phyloP scores from a whole-genome alignment of 306 rosid genomes.

The Amphicarpaea edgeworthii region DNA sequence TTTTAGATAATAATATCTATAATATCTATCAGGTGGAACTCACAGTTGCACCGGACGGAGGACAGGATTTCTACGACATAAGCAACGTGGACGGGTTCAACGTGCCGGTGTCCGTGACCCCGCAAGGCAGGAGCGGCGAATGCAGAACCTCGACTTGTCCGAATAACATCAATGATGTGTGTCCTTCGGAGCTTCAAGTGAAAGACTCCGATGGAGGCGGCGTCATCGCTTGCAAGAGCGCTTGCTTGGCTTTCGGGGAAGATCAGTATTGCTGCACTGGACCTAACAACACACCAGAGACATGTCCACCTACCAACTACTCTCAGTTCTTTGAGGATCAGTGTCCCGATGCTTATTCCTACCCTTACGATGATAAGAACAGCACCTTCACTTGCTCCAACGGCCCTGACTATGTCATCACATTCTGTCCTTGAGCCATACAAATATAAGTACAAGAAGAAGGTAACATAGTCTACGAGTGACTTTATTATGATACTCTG shows the following conservation, averaged over 20 bases:
- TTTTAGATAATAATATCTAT: too few relatives aligned
- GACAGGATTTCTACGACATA: conserved; percentile 67
- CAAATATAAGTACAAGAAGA: too few relatives aligned
- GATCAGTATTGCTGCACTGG: conserved; percentile 70
- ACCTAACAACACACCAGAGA: neutral
- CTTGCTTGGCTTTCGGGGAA: conserved; percentile 57
- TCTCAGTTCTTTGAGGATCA: conserved; percentile 52
- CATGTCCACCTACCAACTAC: conserved; percentile 58
- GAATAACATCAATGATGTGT: conserved; percentile 44
- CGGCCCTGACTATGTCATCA: neutral
- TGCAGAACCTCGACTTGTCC: conserved; percentile 13
- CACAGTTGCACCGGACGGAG: conserved; percentile 45
- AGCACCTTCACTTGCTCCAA: neutral
- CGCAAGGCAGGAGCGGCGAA: neutral
- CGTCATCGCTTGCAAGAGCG: conserved; percentile 75
- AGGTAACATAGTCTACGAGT: too few relatives aligned
- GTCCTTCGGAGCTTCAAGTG: conserved; percentile 50
- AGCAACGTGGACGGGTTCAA: conserved; percentile 20
- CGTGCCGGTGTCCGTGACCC: neutral
- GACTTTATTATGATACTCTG: too few relatives aligned
- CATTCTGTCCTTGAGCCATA: neutral
- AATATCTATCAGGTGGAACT: too few relatives aligned
- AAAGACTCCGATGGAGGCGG: conserved; percentile 44
- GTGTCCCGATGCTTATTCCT: conserved; percentile 10
- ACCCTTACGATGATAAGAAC: neutral